Percentiles rank a stretch among this genome's conserved stretches.
Evolutionary conservation across 2,329 filamentous ascomycete species (phyloP).

Genomic region (Stagonosporopsis rhizophila): DNA sequence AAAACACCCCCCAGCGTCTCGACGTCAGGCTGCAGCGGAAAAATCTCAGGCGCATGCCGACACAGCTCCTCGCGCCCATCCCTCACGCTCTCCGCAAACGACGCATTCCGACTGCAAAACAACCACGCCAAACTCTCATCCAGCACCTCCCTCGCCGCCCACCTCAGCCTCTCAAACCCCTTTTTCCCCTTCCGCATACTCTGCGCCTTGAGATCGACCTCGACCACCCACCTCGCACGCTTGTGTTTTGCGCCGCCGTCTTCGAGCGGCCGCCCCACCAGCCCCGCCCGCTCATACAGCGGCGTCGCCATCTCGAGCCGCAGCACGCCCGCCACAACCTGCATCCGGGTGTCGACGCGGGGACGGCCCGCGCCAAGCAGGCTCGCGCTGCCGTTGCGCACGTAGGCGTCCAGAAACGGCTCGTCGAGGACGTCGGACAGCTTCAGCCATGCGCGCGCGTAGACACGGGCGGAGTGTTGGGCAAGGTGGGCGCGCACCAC

Average conservation of each 20-base stretch:
- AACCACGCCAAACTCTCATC: conserved; percentile 75
- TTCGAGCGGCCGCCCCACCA: conserved; percentile 73
- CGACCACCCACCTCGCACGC: conserved; percentile 79
- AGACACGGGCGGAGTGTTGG: conserved; percentile 53
- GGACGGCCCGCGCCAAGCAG: conserved; percentile 83
- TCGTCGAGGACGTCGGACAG: conserved; percentile 74
- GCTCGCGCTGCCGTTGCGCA: conserved; percentile 80
- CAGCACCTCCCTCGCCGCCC: conserved; percentile 81
- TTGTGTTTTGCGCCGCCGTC: conserved; percentile 66
- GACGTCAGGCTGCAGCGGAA: conserved; percentile 32
- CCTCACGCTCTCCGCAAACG: conserved; percentile 29
- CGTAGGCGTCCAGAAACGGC: conserved; percentile 82
- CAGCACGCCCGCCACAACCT: conserved; percentile 72
- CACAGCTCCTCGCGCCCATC: conserved; percentile 37
- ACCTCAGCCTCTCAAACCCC: conserved; percentile 77
- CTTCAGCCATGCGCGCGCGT: conserved; percentile 74
- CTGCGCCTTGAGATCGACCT: conserved; percentile 74
- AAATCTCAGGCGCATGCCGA: conserved; percentile 43
- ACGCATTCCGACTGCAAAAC: conserved; percentile 67
- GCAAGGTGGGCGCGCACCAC: conserved; percentile 62
- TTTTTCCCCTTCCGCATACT: conserved; percentile 86
- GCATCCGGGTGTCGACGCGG: conserved; percentile 75
- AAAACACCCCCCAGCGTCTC: conserved; percentile 31
- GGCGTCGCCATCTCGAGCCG: conserved; percentile 80
- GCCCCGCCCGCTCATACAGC: conserved; percentile 80